Base-by-base conservation (phyloP, 306 rosid species). In the Comarum palustre region DNA sequence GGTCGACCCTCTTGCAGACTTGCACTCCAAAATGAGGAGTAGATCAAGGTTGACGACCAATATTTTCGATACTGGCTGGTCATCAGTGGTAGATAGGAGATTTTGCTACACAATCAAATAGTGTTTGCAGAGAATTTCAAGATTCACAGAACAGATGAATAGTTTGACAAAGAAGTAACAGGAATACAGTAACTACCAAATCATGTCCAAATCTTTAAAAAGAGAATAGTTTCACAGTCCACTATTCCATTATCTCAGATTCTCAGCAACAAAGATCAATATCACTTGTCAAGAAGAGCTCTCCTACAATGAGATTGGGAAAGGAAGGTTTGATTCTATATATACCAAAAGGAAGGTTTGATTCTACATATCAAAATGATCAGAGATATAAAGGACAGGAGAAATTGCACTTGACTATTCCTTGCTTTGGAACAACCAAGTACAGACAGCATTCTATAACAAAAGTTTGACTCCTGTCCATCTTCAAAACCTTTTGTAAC, bases 81-180 rank as follows among this genome's bases (percentile, higher is more conserved):
- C 36, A 52, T 43, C 1, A 12, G 76, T 79, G 76, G 72, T 39
- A 62, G 68, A 41, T 6, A 14, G 14, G 38, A 29, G 65, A 29
- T 14, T 5, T 27, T 15, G 65, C 65, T 14, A 59, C 9, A 14
- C 39, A 38, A 55, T 27, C 34, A 14, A 41, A 63, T 7, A 74
- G 36, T 68, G 31, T 43, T 39, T n/a, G 8, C 7, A 62, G 47
- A 59, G 11, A 34, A 57, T 58, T 31, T 17, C 39, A 72, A 13
- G 47, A 36, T 65, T 77, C 20, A 61, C 22, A 38, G 54, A 39
- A 74, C 42, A 50, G 71, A 77, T 15, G 16, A 48, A 22, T 51
- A 52, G 46, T 65, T 50, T 52, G 57, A 7, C 69, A 22, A 42
- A 54, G 36, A 69, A 59, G 47, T 7, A 32, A 31, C 47, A 24